A percentile compares a stretch with the other conserved stretches of the same genome.
phyloP scores from a whole-genome alignment of 148 eudicot species.

The Polygonum aviculare region DNA sequence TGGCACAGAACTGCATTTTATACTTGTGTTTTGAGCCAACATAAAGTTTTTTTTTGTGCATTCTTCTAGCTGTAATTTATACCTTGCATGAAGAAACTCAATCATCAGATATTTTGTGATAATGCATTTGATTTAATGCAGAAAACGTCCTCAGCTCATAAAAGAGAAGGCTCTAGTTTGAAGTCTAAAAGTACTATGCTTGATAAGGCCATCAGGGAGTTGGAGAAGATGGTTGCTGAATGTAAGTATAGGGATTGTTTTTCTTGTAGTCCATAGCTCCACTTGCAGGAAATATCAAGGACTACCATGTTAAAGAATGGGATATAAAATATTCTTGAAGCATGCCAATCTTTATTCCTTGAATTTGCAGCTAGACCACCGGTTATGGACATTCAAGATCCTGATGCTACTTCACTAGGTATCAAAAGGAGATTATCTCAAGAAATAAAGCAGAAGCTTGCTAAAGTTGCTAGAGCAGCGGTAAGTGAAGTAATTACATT shows the following conservation, averaged over 20 bases:
- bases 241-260: slow-evolving; percentile 34
- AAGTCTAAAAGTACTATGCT: slow-evolving; percentile 60
- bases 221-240: slow-evolving; percentile 93
- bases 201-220: slow-evolving; percentile 81
- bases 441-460: slow-evolving; percentile 89
- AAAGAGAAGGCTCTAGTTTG: slow-evolving; percentile 64
- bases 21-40: neutral
- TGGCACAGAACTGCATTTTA: neutral
- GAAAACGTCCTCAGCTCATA: slow-evolving; percentile 45
- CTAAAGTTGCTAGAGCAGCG: slow-evolving; percentile 88
- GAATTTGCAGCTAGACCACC: slow-evolving; percentile 68
- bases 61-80: neutral
- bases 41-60: neutral
- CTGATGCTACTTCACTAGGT: slow-evolving; percentile 63
- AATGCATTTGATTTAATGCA: slow-evolving; percentile 19
- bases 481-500: slow-evolving; percentile 29
- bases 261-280: slow-evolving; percentile 10
- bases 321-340: neutral
- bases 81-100: neutral
- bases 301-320: neutral
- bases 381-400: slow-evolving; percentile 52
- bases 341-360: slow-evolving; percentile 11
- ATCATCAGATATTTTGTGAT: neutral
- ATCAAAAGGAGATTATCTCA: slow-evolving; percentile 87
- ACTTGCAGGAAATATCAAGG: slow-evolving; percentile 1